Conservation (phyloP, 345 rosid genomes). For the Eucalyptus erythrocorys region DNA sequence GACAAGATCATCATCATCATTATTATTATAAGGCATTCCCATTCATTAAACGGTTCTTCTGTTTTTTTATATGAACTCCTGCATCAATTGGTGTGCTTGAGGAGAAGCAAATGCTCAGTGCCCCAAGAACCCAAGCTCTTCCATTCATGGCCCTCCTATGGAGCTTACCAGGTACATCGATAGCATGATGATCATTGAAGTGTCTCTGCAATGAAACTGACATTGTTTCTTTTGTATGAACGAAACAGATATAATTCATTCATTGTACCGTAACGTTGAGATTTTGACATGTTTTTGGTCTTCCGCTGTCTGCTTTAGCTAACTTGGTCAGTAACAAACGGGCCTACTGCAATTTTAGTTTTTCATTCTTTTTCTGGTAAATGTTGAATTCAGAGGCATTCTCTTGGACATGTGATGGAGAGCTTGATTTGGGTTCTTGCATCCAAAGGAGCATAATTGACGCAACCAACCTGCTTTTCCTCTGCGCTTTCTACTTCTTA, state of each 20-base stretch:
- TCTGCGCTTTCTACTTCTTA: conserved; percentile 41
- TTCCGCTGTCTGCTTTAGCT: background rate
- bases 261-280: background rate
- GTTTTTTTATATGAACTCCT: background rate
- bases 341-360: conserved; percentile 21
- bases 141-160: background rate
- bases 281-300: background rate
- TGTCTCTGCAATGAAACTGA: background rate
- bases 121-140: background rate
- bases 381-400: conserved; percentile 25
- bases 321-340: background rate
- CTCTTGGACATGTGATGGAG: conserved; percentile 41
- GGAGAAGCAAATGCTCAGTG: background rate
- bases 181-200: background rate
- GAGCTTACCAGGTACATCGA: background rate
- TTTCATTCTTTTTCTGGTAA: background rate
- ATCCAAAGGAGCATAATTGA: conserved; percentile 48
- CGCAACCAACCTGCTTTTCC: conserved; percentile 39
- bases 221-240: background rate
- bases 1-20: background rate
- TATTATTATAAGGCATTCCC: background rate
- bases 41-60: background rate
- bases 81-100: background rate
- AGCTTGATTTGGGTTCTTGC: conserved; percentile 38
- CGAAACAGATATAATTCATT: background rate